Evolutionary conservation across 2,329 filamentous ascomycete genomes (phyloP).

Genomic region (Colletotrichum gigasporum): DNA sequence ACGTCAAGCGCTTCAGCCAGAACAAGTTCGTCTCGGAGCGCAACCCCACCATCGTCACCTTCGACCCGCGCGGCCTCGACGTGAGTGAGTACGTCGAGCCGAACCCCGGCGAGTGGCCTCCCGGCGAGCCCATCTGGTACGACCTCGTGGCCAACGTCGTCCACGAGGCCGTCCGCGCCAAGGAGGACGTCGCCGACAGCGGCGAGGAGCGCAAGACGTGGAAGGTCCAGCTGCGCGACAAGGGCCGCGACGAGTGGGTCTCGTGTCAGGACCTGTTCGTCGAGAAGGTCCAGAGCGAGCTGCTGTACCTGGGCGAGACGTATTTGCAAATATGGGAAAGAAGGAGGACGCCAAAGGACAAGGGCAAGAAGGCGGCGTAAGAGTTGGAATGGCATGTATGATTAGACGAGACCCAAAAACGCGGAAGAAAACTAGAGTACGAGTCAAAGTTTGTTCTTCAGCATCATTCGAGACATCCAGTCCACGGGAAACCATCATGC

Average conservation of each 20-base stretch:
- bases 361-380: conserved; percentile 48
- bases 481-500: too few relatives aligned
- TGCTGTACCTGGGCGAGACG: conserved; percentile 91
- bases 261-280: conserved; percentile 95
- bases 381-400: neutral
- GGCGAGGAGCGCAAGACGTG: conserved; percentile 89
- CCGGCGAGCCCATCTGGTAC: conserved; percentile 88
- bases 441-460: too few relatives aligned
- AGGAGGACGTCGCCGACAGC: conserved; percentile 87
- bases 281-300: conserved; percentile 86
- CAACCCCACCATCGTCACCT: conserved; percentile 98
- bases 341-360: conserved; percentile 64
- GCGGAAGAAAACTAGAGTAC: neutral
- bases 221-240: conserved; percentile 90
- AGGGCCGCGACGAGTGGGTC: conserved; percentile 86
- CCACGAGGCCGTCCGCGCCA: conserved; percentile 79
- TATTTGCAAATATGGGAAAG: conserved; percentile 98
- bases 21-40: conserved; percentile 98
- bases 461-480: too few relatives aligned
- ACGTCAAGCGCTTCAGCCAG: conserved; percentile 95
- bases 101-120: conserved; percentile 74
- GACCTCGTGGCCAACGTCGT: conserved; percentile 96
- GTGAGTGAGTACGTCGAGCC: conserved; percentile 93
- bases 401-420: neutral
- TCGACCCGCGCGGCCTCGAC: conserved; percentile 84